Percentiles rank a stretch among this genome's conserved stretches.
Evolutionary conservation across 2,329 filamentous ascomycete species (phyloP).

Genomic region (Chaetomiaceae sp.): DNA sequence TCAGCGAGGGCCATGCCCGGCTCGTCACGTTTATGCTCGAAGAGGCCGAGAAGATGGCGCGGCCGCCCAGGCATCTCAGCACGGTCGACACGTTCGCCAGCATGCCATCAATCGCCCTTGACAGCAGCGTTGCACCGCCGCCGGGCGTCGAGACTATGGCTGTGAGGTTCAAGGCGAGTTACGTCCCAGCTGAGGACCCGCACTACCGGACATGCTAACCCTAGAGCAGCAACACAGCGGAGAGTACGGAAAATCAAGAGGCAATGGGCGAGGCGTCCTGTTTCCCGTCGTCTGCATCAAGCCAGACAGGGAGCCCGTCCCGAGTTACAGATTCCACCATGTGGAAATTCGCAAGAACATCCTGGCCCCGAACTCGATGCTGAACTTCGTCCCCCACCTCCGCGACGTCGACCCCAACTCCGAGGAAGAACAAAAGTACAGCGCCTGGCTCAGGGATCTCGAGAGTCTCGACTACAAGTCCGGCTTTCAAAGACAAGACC

Average conservation of each 20-base stretch:
- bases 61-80: constrained; percentile 37
- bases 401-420: constrained; percentile 51
- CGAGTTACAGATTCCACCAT: constrained; percentile 56
- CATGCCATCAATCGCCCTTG: constrained; percentile 33
- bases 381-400: constrained; percentile 57
- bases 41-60: constrained; percentile 38
- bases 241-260: constrained; percentile 23
- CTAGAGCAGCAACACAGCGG: constrained; percentile 23
- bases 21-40: constrained; percentile 44
- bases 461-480: constrained; percentile 55
- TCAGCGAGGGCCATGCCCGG: constrained; percentile 43
- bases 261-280: constrained; percentile 8
- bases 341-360: constrained; percentile 57
- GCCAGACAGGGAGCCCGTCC: constrained; percentile 49
- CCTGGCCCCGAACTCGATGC: constrained; percentile 55
- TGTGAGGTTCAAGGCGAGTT: constrained; percentile 48
- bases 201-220: constrained; percentile 14
- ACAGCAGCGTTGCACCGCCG: constrained; percentile 30
- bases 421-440: constrained; percentile 50
- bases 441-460: constrained; percentile 53
- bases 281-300: constrained; percentile 41
- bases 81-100: constrained; percentile 46
- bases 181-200: neutral
- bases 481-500: constrained; percentile 51
- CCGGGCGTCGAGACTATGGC: constrained; percentile 40